Evolutionary conservation across 345 rosid species (phyloP), one percentile per base, ranked within the genome.

Genomic region (Rhodamnia argentea): DNA sequence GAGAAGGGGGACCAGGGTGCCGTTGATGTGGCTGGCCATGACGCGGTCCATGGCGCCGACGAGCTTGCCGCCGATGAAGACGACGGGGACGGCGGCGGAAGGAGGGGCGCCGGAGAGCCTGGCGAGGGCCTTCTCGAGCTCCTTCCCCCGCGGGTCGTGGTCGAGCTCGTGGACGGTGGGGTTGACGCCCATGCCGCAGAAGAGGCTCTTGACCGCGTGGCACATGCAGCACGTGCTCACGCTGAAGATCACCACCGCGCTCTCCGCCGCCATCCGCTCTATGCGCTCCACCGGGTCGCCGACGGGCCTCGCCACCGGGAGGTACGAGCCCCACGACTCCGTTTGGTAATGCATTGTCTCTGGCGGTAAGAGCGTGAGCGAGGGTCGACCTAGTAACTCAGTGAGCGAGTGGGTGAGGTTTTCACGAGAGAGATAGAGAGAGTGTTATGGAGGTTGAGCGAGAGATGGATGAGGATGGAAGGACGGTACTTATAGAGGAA

Each of bases 151-250:
- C 0, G 98, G 99, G 84, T 94, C 98, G 51, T 92, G 91, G 86
- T 96, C 98, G 10, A 96, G 96, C 92, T 96, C 99, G 86, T 94
- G 90, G 56, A 96, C 98, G 1, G 98, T 91, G 3, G 98, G 99
- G 90, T 93, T 93, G n/a, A 95, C 99, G 0, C 99, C 99, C 98
- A 96, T 92, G 5, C 98, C 98, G 47, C 95, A 90, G 88, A 96
- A 95, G 22, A 96, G 93, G 83, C 96, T 90, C 89, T 96, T 96
- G 24, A 93, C 92, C 86, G 95, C 96, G 88, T 95, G 99, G 90
- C 98, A 96, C 99, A 96, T 96, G 94, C 99, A 96, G 91, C 99
- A 96, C 0, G 91, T 92, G 91, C 99, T 96, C 16, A 92, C 89
- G 92, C 99, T 95, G 89, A 96, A 94, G 51, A 96, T 92, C 86